Base-by-base conservation (phyloP, 176 grass and related monocot species). In the Luzula sylvatica region DNA sequence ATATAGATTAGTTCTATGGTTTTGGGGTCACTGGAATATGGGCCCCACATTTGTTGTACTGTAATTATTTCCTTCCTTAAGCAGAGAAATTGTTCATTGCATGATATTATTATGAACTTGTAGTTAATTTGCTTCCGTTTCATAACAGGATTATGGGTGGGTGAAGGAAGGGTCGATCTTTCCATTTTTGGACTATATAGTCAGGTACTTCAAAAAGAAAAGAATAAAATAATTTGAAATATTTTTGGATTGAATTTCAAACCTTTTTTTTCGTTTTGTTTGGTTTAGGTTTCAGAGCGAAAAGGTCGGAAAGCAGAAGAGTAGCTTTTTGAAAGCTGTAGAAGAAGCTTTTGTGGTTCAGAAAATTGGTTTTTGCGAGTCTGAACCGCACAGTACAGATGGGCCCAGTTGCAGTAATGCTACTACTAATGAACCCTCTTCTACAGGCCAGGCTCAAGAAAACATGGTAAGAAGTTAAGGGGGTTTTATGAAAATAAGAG, bases 321-420 rank as follows among this genome's bases (percentile, higher is more conserved):
- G 67, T 51, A 90, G 66, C 62, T 98, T 90, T 55, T 17, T 56
- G 46, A 65, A 67, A 53, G 81, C 92, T 47, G 86, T 98, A 11
- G 92, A 98, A 53, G 92, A 98, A 50, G 92, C 81, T 53, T 98
- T 98, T 26, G 70, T 90, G 53, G 81, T 85, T 15, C 77, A 90
- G 49, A 64, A 58, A 22, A 35, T 35, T 9, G 92, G 81, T 0
- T 79, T 87, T 57, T 80, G 81, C n/a, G 67, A 78, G 44, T 46
- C 78, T 14, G 64, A 79, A 45, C 46, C 15, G 22, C 61, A 76
- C 59, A 46, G 14, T 62, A 15, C 41, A 4, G 62, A 28, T 14
- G 53, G 12, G 7, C 65, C 65, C 55, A 58, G 71, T 49, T 49
- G 16, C 27, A 72, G 47, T 15, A 58, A 79, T 13, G 18, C 77